Evolutionary conservation across 2,329 filamentous ascomycete species (phyloP).

Genomic region (Sporothrix brasiliensis): DNA sequence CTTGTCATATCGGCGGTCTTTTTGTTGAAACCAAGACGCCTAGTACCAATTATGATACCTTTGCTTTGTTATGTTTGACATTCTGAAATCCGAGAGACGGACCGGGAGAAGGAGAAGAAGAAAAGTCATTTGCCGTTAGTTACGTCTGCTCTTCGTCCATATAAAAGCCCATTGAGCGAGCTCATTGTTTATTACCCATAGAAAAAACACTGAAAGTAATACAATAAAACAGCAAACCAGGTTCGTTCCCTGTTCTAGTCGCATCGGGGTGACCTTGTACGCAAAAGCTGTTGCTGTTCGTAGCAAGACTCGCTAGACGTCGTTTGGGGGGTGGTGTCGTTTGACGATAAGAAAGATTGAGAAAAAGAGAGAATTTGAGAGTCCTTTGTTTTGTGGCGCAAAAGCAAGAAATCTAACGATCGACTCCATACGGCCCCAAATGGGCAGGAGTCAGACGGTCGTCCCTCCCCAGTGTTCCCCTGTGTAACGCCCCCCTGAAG

Average conservation of each 20-base stretch:
- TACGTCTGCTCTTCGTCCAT: no score
- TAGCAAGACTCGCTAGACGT: neutral
- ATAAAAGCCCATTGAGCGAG: neutral
- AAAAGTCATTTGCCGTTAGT: neutral
- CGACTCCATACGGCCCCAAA: neutral
- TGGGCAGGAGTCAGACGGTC: neutral
- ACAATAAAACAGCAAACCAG: constrained; percentile 6
- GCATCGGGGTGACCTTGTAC: neutral
- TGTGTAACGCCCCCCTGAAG: neutral
- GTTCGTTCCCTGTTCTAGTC: neutral
- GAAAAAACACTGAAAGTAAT: neutral
- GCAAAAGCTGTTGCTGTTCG: neutral
- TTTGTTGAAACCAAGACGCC: neutral
- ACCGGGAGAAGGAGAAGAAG: neutral
- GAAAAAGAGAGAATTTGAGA: neutral
- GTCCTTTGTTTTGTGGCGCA: neutral
- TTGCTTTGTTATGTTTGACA: constrained; percentile 6
- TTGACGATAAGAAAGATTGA: neutral
- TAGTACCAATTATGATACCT: constrained; percentile 16
- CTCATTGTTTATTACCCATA: neutral
- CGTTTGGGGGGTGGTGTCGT: neutral
- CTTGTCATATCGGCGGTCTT: neutral
- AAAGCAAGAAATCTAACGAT: neutral
- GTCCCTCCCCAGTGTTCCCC: neutral
- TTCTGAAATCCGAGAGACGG: neutral